phyloP scores from a whole-genome alignment of 768 basidiomycete species.

The Obba rivulosa region DNA sequence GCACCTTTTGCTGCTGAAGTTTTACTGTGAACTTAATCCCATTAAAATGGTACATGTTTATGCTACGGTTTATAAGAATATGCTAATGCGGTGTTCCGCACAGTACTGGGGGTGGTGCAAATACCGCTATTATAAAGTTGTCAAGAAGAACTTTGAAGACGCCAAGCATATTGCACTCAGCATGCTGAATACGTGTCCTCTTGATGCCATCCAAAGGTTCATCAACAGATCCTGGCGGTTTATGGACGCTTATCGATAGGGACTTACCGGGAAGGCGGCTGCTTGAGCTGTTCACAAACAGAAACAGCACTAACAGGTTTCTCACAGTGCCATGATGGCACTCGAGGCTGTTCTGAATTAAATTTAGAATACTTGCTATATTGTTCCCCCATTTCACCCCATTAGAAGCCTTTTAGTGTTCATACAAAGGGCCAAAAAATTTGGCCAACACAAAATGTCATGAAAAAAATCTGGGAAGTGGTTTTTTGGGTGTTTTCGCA shows the following conservation, averaged over 20 bases:
- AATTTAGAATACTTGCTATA: too few species aligned
- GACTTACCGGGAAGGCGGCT: too few species aligned
- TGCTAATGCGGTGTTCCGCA: neutral
- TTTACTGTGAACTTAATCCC: constrained; percentile 42
- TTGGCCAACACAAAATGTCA: too few species aligned
- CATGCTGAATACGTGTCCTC: constrained; percentile 30
- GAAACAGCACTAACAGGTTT: constrained; percentile 24
- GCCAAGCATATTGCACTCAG: constrained; percentile 24
- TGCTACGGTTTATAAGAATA: neutral
- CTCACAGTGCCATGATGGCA: constrained; percentile 24
- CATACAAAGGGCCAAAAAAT: too few species aligned
- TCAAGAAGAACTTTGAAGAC: constrained; percentile 26
- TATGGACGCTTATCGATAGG: constrained; percentile 30
- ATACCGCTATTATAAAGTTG: constrained; percentile 27
- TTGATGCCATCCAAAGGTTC: constrained; percentile 30
- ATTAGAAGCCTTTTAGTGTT: too few species aligned
- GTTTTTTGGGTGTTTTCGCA: too few species aligned
- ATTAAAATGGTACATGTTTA: constrained; percentile 39
- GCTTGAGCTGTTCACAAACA: constrained; percentile 33
- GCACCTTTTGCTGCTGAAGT: constrained; percentile 41
- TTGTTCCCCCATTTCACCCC: too few species aligned
- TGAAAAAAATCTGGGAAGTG: too few species aligned
- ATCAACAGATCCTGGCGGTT: constrained; percentile 32
- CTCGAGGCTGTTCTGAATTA: too few species aligned
- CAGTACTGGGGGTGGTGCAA: constrained; percentile 33